Evolutionary conservation across 2,329 filamentous ascomycete species (phyloP).

Genomic region (Apiospora rasikravindrae): DNA sequence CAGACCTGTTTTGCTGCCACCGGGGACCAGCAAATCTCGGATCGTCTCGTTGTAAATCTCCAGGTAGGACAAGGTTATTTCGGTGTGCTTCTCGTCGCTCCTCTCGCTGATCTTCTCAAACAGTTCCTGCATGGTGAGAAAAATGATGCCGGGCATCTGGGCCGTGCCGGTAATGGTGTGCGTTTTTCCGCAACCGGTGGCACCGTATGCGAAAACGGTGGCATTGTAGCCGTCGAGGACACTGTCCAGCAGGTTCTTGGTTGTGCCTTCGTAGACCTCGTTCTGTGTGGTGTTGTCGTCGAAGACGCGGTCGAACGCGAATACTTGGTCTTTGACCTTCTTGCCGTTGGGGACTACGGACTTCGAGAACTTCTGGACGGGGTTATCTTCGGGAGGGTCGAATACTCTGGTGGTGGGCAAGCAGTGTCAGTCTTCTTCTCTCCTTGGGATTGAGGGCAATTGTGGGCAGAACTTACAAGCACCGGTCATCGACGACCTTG

Average conservation of each 20-base stretch:
- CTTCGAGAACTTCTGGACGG: constrained; percentile 84
- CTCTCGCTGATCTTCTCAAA: constrained; percentile 95
- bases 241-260: constrained; percentile 86
- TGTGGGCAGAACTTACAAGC: constrained; percentile 70
- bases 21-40: constrained; percentile 87
- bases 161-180: constrained; percentile 95
- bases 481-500: constrained; percentile 95
- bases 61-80: constrained; percentile 90
- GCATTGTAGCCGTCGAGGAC: constrained; percentile 98
- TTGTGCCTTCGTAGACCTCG: constrained; percentile 95
- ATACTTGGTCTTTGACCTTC: constrained; percentile 95
- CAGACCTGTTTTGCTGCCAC: constrained; percentile 79
- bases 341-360: constrained; percentile 84
- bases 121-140: constrained; percentile 97
- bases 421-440: neutral
- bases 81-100: constrained; percentile 84
- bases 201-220: constrained; percentile 97
- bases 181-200: constrained; percentile 97
- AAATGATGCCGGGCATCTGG: constrained; percentile 95
- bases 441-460: neutral
- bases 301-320: constrained; percentile 95
- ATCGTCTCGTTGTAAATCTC: constrained; percentile 99
- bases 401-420: constrained; percentile 75
- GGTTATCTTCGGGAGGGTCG: constrained; percentile 93
- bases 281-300: constrained; percentile 92